phyloP scores from a whole-genome alignment of 192 early-diverging fungal genomes.

The Backusella psychrophila region DNA sequence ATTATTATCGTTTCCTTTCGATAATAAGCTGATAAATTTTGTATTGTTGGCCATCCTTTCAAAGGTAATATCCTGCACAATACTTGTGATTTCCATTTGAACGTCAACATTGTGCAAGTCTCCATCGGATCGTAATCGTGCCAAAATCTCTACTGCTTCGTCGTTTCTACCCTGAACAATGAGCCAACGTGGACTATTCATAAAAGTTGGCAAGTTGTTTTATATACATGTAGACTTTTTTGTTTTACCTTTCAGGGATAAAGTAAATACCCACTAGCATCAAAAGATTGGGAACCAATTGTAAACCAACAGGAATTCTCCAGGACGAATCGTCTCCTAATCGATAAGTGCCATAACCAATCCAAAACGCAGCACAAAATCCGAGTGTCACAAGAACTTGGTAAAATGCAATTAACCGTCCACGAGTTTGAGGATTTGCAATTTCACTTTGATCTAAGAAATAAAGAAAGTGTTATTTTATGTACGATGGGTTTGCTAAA shows the following conservation, averaged over 20 bases:
- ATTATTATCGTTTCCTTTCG: slow-evolving; percentile 44
- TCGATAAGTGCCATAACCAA: slow-evolving; percentile 15
- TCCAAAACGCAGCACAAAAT: slow-evolving; percentile 52
- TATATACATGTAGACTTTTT: not conserved
- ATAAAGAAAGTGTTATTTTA: not conserved
- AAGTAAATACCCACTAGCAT: slow-evolving; percentile 64
- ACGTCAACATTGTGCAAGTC: slow-evolving; percentile 41
- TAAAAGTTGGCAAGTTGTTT: too few relatives aligned
- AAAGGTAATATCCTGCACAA: slow-evolving; percentile 50
- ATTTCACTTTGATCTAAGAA: slow-evolving; percentile 66
- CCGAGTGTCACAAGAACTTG: slow-evolving; percentile 92
- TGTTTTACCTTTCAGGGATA: slow-evolving; percentile 59
- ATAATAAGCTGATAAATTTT: slow-evolving; percentile 43
- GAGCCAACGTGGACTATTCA: slow-evolving; percentile 66
- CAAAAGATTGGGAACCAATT: slow-evolving; percentile 71
- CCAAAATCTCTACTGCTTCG: slow-evolving; percentile 55
- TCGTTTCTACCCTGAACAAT: slow-evolving; percentile 49
- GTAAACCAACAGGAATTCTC: slow-evolving; percentile 69
- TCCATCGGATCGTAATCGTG: slow-evolving; percentile 48
- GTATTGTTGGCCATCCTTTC: slow-evolving; percentile 48
- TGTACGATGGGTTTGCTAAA: not conserved
- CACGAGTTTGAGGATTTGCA: slow-evolving; percentile 72
- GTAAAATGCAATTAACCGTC: slow-evolving; percentile 76
- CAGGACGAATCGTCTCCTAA: not conserved
- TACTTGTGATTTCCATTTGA: slow-evolving; percentile 52